Evolutionary conservation across 2,329 filamentous ascomycete species (phyloP), one percentile per base, ranked within the genome.

Genomic region (Ophiostoma fasciatum): DNA sequence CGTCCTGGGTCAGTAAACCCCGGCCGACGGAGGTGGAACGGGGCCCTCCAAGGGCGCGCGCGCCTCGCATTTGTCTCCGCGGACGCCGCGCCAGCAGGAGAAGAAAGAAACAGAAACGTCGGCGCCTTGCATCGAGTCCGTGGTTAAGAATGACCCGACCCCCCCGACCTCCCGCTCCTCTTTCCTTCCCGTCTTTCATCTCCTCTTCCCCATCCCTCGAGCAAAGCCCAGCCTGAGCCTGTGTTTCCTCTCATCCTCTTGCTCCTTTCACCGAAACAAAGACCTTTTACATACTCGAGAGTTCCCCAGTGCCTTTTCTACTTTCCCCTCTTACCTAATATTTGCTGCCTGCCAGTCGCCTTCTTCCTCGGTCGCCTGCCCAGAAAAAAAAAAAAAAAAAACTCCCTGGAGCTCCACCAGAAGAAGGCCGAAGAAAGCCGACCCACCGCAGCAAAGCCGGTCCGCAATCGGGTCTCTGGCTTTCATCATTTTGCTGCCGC

Each of bases 391-490:
- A 33, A 19, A 21, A 29, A 30, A 20, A 29, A 33, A 25, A 7
- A 11, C 29, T 21, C n/a, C n/a, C n/a, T n/a, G n/a, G n/a, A n/a
- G n/a, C n/a, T n/a, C n/a, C n/a, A n/a, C n/a, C n/a, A n/a, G n/a
- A n/a, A n/a, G n/a, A n/a, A n/a, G n/a, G n/a, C n/a, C n/a, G n/a
- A n/a, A n/a, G 22, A 28, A 19, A 32, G n/a, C 35, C 31, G 39
- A 29, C 36, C 38, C 36, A 43, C 34, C 20, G 29, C 34, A 43
- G 34, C 33, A 29, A 31, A 21, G 33, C 37, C 15, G 31, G 36
- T 44, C 40, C 43, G 41, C 38, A 38, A 45, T 43, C 43, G 43
- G 43, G 34, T 42, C 40, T 26, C n/a, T 20, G 26, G n/a, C 23
- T 38, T 36, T 35, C 20, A 31, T 27, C 30, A 31, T 37, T 37